These are phyloP conservation scores for Talaromyces adpressus DNA, from an alignment of 495 filamentous ascomycete species.

Conservation along the genomic window DNA sequence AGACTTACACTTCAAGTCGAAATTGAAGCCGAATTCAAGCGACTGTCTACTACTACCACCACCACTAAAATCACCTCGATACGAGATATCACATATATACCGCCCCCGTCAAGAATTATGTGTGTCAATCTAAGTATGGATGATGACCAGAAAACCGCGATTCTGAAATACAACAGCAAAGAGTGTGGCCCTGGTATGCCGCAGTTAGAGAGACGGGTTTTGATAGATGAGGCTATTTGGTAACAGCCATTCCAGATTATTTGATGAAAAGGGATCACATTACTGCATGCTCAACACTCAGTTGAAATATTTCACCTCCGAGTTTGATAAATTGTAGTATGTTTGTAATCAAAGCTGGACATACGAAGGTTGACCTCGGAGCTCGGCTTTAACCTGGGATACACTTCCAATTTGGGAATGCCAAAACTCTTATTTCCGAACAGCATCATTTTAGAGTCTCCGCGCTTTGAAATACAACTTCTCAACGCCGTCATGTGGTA, in stretches of 20 bases:
- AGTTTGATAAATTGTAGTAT: background rate
- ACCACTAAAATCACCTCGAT: background rate
- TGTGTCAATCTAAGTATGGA: background rate
- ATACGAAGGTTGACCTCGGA: background rate
- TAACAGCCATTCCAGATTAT: background rate
- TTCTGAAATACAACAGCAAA: constrained; percentile 8
- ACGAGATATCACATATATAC: background rate
- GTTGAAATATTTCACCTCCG: background rate
- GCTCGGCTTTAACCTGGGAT: background rate
- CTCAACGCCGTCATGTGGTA: background rate
- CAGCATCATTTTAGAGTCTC: background rate
- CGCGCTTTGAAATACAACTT: background rate
- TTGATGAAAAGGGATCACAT: no score
- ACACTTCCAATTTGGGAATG: background rate
- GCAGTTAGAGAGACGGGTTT: background rate
- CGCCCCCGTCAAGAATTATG: background rate
- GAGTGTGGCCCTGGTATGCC: background rate
- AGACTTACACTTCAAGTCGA: constrained; percentile 12
- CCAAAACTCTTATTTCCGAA: background rate
- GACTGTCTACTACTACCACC: background rate
- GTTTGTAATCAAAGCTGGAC: background rate
- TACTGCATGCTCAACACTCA: background rate
- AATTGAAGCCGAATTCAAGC: background rate
- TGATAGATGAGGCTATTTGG: background rate
- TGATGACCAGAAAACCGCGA: constrained; percentile 9